Conservation (phyloP, 306 rosid genomes). For the Trifolium dubium region DNA sequence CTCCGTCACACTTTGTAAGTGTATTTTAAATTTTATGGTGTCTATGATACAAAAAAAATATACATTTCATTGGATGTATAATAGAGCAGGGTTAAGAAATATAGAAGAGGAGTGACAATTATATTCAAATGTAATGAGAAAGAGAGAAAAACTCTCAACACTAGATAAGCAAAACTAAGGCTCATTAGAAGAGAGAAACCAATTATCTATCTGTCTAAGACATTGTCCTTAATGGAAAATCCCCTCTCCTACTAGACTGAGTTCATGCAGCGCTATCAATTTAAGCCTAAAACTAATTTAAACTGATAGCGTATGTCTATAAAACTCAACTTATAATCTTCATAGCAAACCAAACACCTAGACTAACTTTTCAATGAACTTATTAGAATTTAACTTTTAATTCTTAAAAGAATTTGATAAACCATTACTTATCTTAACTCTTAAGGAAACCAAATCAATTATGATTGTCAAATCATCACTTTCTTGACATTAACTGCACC, state of each 20-base stretch:
- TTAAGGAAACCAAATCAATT: slow-evolving; percentile 22
- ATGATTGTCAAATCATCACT: slow-evolving; percentile 22
- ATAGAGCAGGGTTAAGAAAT: not conserved
- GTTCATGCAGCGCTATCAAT: not conserved
- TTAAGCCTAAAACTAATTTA: not conserved
- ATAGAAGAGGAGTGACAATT: not conserved
- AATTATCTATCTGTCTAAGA: not conserved
- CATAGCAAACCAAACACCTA: not conserved
- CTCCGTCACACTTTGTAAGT: not conserved
- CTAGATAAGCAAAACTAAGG: not conserved
- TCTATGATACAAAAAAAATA: not conserved
- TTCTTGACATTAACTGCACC: slow-evolving; percentile 2
- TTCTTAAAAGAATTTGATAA: slow-evolving; percentile 17
- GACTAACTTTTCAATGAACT: not conserved
- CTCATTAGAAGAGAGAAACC: not conserved
- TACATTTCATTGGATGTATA: not conserved
- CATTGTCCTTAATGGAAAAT: not conserved
- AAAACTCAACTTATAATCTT: not conserved
- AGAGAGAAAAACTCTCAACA: not conserved
- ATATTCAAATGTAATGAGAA: not conserved
- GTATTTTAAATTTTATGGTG: not conserved
- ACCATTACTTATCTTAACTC: slow-evolving; percentile 6
- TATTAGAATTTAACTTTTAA: no score
- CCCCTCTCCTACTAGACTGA: not conserved
- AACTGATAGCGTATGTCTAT: not conserved